These are phyloP conservation scores for Calonectria hongkongensis DNA, from an alignment of 2,329 filamentous ascomycete species.

Conservation along the genomic window DNA sequence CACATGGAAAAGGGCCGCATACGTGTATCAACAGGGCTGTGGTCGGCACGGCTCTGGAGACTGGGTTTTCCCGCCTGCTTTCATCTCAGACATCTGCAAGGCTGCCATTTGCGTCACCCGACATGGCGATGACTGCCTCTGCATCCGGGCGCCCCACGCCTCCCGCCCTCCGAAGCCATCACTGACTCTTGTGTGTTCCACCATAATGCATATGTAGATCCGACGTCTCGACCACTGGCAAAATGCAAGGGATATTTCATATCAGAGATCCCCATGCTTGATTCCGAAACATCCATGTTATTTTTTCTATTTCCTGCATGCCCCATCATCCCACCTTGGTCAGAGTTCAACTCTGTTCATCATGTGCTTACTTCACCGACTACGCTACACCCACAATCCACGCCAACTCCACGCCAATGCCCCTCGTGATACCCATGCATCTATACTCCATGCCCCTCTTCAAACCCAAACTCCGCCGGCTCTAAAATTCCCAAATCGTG, in stretches of 20 bases:
- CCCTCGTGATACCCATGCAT: conserved; percentile 31
- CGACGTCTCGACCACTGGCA: background rate
- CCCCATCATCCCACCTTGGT: background rate
- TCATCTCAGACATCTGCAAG: conserved; percentile 30
- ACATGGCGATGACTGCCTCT: conserved; percentile 10
- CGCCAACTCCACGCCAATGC: conserved; percentile 33
- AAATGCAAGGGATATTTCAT: background rate
- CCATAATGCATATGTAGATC: background rate
- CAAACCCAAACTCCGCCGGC: conserved; percentile 14
- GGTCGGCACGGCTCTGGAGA: conserved; percentile 9
- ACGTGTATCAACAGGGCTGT: conserved; percentile 25
- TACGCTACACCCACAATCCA: conserved; percentile 6
- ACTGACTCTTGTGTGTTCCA: background rate
- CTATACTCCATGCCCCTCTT: conserved; percentile 13
- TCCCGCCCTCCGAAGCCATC: conserved; percentile 11
- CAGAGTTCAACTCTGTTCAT: background rate
- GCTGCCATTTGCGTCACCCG: conserved; percentile 38
- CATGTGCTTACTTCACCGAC: conserved; percentile 6
- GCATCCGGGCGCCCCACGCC: conserved; percentile 27
- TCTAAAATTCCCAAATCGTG: conserved; percentile 5
- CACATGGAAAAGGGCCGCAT: conserved; percentile 21
- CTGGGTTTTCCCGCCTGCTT: conserved; percentile 25
- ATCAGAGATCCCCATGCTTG: background rate
- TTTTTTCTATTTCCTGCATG: background rate
- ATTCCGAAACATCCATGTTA: conserved; percentile 4